Base-by-base conservation (phyloP, 108 stramenopile species). In the Licmophora abbreviata region DNA sequence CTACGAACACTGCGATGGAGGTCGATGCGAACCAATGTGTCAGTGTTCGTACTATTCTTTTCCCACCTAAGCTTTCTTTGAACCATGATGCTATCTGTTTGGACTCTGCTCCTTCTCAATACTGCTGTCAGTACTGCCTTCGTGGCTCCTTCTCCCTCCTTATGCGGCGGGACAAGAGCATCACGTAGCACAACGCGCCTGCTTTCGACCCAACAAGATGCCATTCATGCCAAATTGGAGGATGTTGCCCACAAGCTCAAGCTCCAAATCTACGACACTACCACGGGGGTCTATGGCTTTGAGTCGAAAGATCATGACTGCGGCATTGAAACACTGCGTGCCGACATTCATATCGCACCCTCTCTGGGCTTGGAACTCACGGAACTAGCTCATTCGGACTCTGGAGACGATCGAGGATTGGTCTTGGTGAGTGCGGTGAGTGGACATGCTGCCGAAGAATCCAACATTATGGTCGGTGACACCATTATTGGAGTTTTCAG, bases 321-420 rank as follows among this genome's bases (percentile, higher is more conserved):
- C 26, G 65, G 65, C 8, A n/a, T 66, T 7, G 58, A 66, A 44
- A 54, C 44, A 4, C 40, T 66, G 1, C 58, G 40, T 11, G 48
- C 48, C 15, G 32, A 44, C 1, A 56, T 64, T 20, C 14, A 17
- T 8, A 12, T 61, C 4, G 55, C 20, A 2, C 29, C 29, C n/a
- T 51, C 51, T 15, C 38, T 63, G 44, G 61, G 61, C 2, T 51
- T 64, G 48, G 55, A 53, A 7, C 28, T 64, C n/a, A 64, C 63
- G 11, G 63, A 64, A 45, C 24, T 66, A 29, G 65, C 56, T 14
- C 33, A 44, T 21, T 49, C 24, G 35, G 20, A 32, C 8, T 50
- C 54, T 29, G 56, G 52, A 25, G 46, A 48, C 51, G 32, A 52
- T 4, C 32, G 65, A 21, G 65, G 65, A 1, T 21, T 66, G 4